Evolutionary conservation across 1,284 basidiomycete genomes (phyloP).

Genomic region (Leccinum griseonigrum): DNA sequence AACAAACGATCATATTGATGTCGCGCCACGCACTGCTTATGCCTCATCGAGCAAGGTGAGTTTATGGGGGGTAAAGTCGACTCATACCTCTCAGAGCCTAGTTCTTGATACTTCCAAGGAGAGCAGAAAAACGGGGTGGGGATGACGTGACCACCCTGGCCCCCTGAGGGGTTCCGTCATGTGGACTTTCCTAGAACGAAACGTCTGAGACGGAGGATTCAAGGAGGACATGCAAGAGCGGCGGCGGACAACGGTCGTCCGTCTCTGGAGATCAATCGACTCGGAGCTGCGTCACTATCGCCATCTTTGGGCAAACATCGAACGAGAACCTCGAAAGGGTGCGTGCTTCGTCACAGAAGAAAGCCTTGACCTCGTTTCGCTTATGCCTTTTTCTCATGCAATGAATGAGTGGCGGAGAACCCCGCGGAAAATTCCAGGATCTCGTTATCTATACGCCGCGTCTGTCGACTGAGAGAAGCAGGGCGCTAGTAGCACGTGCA

Average conservation of each 20-base stretch:
- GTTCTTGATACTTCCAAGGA: neutral
- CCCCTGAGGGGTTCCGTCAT: neutral
- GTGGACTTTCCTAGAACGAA: conserved; percentile 1
- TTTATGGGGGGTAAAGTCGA: neutral
- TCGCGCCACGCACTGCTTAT: neutral
- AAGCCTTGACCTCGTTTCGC: conserved; percentile 1
- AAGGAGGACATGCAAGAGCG: neutral
- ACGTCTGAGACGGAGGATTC: neutral
- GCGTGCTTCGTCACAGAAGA: neutral
- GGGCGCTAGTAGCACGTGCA: neutral
- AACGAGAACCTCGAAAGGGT: neutral
- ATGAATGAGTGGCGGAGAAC: conserved; percentile 8
- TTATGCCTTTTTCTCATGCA: conserved; percentile 1
- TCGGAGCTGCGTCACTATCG: neutral
- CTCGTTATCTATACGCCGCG: neutral
- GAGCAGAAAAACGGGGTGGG: neutral
- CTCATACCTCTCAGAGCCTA: neutral
- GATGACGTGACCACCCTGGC: conserved; percentile 4
- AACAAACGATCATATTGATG: neutral
- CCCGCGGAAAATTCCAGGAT: conserved; percentile 19
- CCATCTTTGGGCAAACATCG: neutral
- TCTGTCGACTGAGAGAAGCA: neutral
- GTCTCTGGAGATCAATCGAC: neutral
- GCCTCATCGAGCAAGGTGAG: neutral
- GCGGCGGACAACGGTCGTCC: neutral